Conservation (phyloP, 2,329 filamentous ascomycete species). For the Keithomyces neogunnii region DNA sequence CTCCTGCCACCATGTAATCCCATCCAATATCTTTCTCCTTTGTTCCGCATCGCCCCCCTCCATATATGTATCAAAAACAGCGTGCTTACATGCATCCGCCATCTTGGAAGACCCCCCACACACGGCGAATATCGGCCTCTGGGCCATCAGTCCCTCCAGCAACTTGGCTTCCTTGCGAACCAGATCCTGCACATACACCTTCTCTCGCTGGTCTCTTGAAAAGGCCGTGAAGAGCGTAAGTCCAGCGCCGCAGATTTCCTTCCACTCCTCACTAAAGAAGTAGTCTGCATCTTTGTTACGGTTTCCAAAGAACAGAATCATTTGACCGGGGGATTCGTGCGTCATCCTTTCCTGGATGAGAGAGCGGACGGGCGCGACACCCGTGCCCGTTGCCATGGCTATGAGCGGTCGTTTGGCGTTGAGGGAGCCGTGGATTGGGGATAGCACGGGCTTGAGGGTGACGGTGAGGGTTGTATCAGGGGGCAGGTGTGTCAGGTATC, state of each 20-base stretch:
- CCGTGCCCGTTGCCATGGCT: constrained; percentile 78
- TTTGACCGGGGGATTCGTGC: constrained; percentile 22
- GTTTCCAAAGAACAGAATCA: constrained; percentile 74
- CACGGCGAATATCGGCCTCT: constrained; percentile 39
- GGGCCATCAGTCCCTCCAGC: constrained; percentile 24
- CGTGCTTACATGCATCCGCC: constrained; percentile 45
- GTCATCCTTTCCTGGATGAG: constrained; percentile 66
- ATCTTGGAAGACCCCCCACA: constrained; percentile 52
- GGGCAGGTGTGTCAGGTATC: constrained; percentile 64
- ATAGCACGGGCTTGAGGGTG: constrained; percentile 41
- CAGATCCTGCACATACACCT: constrained; percentile 49
- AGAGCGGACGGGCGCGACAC: constrained; percentile 74
- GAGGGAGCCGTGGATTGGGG: constrained; percentile 30
- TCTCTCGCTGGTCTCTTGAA: constrained; percentile 37
- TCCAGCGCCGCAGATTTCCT: constrained; percentile 16
- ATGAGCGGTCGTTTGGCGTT: constrained; percentile 50
- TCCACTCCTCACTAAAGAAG: constrained; percentile 76
- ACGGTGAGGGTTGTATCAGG: constrained; percentile 52
- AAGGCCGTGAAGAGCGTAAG: constrained; percentile 34
- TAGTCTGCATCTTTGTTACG: constrained; percentile 68
- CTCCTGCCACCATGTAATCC: constrained; percentile 46
- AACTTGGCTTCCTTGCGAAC: constrained; percentile 33
- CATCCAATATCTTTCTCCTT: constrained; percentile 28
- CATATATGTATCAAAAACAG: constrained; percentile 41
- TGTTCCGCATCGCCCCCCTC: constrained; percentile 26